Evolutionary conservation across 139 green algal species (phyloP).

Genomic region (Closterium sp.): DNA sequence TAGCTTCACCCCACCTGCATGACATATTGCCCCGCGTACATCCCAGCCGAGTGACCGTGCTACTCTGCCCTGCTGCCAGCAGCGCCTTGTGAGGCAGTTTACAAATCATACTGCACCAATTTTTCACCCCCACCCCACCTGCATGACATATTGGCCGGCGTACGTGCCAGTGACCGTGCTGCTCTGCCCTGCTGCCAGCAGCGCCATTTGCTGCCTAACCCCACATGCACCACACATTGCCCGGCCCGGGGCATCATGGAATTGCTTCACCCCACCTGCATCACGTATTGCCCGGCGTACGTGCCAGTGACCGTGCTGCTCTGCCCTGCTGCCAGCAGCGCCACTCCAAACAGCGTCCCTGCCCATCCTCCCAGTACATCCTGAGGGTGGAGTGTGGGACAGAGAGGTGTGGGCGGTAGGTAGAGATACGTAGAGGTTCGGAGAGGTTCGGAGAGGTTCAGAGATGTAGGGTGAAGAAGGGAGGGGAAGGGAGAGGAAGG

Average conservation of each 20-base stretch:
- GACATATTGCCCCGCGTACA: constrained; percentile 79
- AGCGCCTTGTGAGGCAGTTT: too few relatives aligned
- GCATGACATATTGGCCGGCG: background rate
- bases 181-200: constrained; percentile 65
- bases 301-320: constrained; percentile 77
- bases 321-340: constrained; percentile 64
- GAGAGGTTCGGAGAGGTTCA: too few relatives aligned
- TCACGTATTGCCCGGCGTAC: constrained; percentile 82
- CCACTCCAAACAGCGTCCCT: constrained; percentile 48
- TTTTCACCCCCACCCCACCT: too few relatives aligned
- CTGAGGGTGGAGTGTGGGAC: background rate
- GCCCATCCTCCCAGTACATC: constrained; percentile 24
- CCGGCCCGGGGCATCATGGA: too few relatives aligned
- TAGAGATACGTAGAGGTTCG: too few relatives aligned
- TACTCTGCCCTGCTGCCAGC: too few relatives aligned
- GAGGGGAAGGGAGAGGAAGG: too few relatives aligned
- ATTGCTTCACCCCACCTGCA: constrained; percentile 34
- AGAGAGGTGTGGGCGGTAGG: background rate
- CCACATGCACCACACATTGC: too few relatives aligned
- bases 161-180: constrained; percentile 80
- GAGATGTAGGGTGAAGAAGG: too few relatives aligned
- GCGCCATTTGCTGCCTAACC: constrained; percentile 1
- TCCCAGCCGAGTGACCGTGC: constrained; percentile 21
- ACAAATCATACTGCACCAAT: too few relatives aligned
- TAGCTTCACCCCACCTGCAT: constrained; percentile 49